phyloP scores from a whole-genome alignment of 768 basidiomycete genomes.

The Ramaria sp. region DNA sequence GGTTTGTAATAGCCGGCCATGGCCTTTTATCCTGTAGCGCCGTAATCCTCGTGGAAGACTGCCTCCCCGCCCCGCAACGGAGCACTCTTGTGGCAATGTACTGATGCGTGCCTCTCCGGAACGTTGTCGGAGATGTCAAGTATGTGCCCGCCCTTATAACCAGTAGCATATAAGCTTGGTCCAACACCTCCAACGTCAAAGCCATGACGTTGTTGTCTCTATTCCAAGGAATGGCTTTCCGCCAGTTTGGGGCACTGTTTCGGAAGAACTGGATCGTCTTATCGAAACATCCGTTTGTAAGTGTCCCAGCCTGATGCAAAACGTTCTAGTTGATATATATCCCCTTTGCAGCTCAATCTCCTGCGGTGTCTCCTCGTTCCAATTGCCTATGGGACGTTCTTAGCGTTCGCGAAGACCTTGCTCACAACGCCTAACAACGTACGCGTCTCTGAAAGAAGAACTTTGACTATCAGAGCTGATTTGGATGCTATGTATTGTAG shows the following conservation, averaged over 20 bases:
- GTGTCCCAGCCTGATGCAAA: constrained; percentile 15
- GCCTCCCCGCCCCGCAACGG: too few relatives aligned
- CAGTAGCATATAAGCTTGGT: too few relatives aligned
- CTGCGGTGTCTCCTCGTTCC: constrained; percentile 54
- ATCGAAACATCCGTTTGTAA: constrained; percentile 52
- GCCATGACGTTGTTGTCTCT: too few relatives aligned
- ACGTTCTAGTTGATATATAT: not conserved
- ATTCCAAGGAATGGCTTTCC: constrained; percentile 34
- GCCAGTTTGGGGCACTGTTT: constrained; percentile 48
- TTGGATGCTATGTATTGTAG: not conserved
- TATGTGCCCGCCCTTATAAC: too few relatives aligned
- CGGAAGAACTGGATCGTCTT: constrained; percentile 72
- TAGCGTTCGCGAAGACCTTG: constrained; percentile 53
- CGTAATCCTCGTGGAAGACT: too few relatives aligned
- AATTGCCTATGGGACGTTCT: constrained; percentile 55
- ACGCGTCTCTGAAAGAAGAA: constrained; percentile 14
- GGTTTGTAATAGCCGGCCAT: too few relatives aligned
- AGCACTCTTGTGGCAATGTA: too few relatives aligned
- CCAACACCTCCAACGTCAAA: too few relatives aligned
- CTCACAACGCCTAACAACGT: constrained; percentile 52
- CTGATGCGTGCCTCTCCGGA: too few relatives aligned
- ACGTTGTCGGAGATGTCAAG: too few relatives aligned
- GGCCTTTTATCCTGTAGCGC: too few relatives aligned
- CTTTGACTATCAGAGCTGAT: not conserved
- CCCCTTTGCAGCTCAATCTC: constrained; percentile 38